phyloP scores from a whole-genome alignment of 345 rosid genomes.

The Carallia brachiata region DNA sequence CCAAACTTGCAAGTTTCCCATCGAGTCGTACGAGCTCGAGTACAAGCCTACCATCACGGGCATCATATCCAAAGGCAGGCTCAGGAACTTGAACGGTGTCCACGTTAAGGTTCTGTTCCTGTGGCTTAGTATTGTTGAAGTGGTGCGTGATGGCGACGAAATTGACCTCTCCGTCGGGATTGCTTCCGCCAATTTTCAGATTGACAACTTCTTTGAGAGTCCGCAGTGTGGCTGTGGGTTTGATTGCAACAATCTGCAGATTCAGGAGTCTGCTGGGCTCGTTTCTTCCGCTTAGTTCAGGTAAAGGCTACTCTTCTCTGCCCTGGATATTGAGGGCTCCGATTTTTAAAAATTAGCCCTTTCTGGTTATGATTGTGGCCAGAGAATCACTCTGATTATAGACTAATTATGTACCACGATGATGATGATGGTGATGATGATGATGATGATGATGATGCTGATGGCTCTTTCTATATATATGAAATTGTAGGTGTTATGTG shows the following conservation, averaged over 20 bases:
- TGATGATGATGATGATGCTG: too few species aligned
- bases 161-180: conserved; percentile 64
- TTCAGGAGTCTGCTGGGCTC: neutral
- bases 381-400: too few species aligned
- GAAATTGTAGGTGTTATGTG: too few species aligned
- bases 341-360: too few species aligned
- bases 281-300: conserved; percentile 8
- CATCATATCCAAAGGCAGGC: conserved; percentile 37
- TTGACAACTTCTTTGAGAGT: conserved; percentile 37
- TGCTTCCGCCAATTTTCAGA: conserved; percentile 50
- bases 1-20: conserved; percentile 42
- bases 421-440: too few species aligned
- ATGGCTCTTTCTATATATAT: too few species aligned
- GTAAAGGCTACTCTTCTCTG: neutral
- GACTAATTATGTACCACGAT: too few species aligned
- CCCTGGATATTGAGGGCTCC: too few species aligned
- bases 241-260: conserved; percentile 26
- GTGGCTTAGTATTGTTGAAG: conserved; percentile 56
- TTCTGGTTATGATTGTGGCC: too few species aligned
- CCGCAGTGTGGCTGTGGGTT: conserved; percentile 55
- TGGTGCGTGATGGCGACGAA: conserved; percentile 38
- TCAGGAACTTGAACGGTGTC: conserved; percentile 46
- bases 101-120: conserved; percentile 51
- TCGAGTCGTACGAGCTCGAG: conserved; percentile 53
- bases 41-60: conserved; percentile 55